Base-by-base conservation (phyloP, 768 basidiomycete species). In the Asterophora parasitica region DNA sequence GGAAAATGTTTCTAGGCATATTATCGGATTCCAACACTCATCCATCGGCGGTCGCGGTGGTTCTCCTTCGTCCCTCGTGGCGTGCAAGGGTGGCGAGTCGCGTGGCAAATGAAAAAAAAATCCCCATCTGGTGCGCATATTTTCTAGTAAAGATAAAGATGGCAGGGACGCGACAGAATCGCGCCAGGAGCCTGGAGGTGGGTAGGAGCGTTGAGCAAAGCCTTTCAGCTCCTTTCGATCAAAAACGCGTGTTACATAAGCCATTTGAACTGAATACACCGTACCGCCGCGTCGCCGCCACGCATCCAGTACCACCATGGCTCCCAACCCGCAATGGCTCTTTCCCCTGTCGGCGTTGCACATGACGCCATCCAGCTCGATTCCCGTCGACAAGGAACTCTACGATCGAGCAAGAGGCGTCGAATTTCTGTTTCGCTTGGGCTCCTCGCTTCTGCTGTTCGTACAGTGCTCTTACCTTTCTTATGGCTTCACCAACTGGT, bases 401-500 rank as follows among this genome's bases (percentile, higher is more conserved):
- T 85, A 85, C 60, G 87, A 89, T 58, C 76, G 91, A 45, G 80
- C 85, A 32, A 75, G 84, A 65, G 90, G 90, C 27, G 77, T 92
- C 50, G 90, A 92, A 61, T 91, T 92, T 68, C 74, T 92, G 27
- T 91, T 85, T 63, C 84, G 90, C 45, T 62, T 92, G 44, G 90
- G 88, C 27, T 81, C 83, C 27, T 85, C 85, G 48, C 75, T 92
- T 27, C 76, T 71, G 50, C 68, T 92, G 90, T 92, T 57, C 58
- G 90, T 78, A 38, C 28, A 44, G 48, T 40, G 35, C 45, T 28
- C 17, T 42, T 42, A 27, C 31, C 50, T 46, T 35, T 49, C 58
- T 57, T 52, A 30, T 30, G 56, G 46, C 37, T 26, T 46, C 27
- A 48, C 46, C 20, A 43, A 44, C 16, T 50, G 30, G 41, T 36